These are phyloP conservation scores for Cajanus cajan DNA, from an alignment of 306 rosid genomes.

Conservation along the genomic window DNA sequence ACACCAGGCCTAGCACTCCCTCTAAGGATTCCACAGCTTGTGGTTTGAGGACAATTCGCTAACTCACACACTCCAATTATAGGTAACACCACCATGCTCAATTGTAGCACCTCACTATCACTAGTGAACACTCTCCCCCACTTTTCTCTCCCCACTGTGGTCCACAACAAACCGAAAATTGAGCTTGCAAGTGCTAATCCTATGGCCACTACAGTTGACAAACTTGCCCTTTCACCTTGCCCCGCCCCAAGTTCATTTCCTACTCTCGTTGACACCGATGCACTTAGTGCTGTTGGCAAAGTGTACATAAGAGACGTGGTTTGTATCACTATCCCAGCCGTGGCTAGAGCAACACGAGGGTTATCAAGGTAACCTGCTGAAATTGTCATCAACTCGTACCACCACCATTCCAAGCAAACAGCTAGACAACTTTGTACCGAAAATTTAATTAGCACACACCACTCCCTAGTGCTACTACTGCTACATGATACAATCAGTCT, in stretches of 20 bases:
- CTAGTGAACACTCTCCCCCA: conserved; percentile 56
- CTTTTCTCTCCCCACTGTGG: conserved; percentile 43
- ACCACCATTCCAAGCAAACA: conserved; percentile 94
- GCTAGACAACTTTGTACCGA: conserved; percentile 63
- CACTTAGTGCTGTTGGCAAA: conserved; percentile 54
- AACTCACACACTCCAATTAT: conserved; percentile 58
- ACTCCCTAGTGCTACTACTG: conserved; percentile 25
- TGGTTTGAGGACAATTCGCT: conserved; percentile 61
- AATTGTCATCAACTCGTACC: conserved; percentile 73
- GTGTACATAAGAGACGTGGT: conserved; percentile 67
- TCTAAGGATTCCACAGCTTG: conserved; percentile 56
- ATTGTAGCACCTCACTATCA: conserved; percentile 44
- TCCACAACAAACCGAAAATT: conserved; percentile 40
- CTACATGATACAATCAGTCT: background rate
- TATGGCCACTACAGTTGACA: conserved; percentile 47
- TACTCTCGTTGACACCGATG: conserved; percentile 58
- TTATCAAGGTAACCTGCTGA: conserved; percentile 57
- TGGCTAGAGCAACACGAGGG: conserved; percentile 51
- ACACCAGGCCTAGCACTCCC: conserved; percentile 63
- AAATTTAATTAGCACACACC: conserved; percentile 51
- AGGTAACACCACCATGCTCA: conserved; percentile 47
- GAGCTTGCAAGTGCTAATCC: conserved; percentile 49
- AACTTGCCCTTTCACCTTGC: conserved; percentile 36
- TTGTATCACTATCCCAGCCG: conserved; percentile 60
- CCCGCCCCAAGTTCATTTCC: conserved; percentile 60